Evolutionary conservation across 148 eudicot genomes (phyloP), one percentile per base, ranked within the genome.

Genomic region (Persicaria tinctoria): DNA sequence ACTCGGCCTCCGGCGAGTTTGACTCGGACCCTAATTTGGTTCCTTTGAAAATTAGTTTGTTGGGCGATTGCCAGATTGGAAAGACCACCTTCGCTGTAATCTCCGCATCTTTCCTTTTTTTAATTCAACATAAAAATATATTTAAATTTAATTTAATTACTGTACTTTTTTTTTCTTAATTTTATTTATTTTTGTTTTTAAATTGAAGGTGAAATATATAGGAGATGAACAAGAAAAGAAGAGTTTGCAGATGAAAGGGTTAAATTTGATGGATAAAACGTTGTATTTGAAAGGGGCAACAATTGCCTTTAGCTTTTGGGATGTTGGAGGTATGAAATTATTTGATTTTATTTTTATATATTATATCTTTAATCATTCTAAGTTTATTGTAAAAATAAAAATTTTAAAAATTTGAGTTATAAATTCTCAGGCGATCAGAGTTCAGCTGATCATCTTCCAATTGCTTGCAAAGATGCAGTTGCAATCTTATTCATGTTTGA

Each of bases 271-370:
- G 89, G 92, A 86, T 63, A 95, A 92, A 79, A 85, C 88, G 2
- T 14, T 92, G 64, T 10, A 73, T 75, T 85, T 95, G 45, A 63
- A 75, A 71, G 97, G 97, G 0, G 96, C 97, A 68, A 89, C 90
- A 45, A 92, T 95, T 84, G 89, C 93, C 78, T 90, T 89, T 64
- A 85, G 85, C 46, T 87, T 95, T 47, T 95, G 98, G 98, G 98
- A 93, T 80, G 98, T 93, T 0, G 97, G 87, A 85, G 98, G 98
- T 93, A 77, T 3, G 17, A 16, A 62, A 56, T 70, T 72, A 0
- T 48, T 1, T 51, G 54, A 11, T 73, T 47, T 46, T 46, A 13
- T 10, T 48, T 27, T 5, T 1, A 79, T 23, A 32, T 32, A 32
- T 1, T 32, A 32, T 32, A 32, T 32, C 41, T 32, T 32, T 1